A percentile compares a stretch with the other conserved stretches of the same genome.
Conservation (phyloP, 139 green algal species). For the Chlorella sp. region DNA sequence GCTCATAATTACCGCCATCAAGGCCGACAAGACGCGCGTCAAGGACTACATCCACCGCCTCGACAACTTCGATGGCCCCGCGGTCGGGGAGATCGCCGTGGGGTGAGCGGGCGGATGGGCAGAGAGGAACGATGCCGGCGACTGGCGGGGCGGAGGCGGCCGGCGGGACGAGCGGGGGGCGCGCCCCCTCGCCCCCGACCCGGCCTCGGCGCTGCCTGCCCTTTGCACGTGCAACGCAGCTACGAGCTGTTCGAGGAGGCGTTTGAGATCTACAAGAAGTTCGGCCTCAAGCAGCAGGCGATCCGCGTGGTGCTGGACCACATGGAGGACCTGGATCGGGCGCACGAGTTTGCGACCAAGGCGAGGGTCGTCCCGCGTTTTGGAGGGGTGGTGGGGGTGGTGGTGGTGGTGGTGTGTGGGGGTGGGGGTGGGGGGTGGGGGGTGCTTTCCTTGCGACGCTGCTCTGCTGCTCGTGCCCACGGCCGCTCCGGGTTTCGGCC, state of each 20-base stretch:
- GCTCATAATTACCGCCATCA: conserved; percentile 98
- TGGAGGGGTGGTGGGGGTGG: not conserved
- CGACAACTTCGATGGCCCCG: conserved; percentile 98
- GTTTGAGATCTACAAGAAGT: conserved; percentile 99
- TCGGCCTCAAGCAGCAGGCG: conserved; percentile 79
- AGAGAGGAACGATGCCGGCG: no score
- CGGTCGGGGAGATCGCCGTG: conserved; percentile 87
- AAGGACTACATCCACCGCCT: conserved; percentile 98
- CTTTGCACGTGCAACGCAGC: no score
- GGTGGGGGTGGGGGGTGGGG: no score
- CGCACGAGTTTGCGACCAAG: conserved; percentile 82
- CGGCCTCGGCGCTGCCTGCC: no score
- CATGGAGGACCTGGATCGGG: conserved; percentile 83
- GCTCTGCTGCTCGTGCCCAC: not conserved
- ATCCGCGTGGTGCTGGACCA: conserved; percentile 94
- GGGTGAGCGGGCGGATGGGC: no score
- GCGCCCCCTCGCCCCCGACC: no score
- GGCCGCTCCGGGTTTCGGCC: not conserved
- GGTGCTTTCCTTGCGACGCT: not conserved
- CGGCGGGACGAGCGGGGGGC: no score
- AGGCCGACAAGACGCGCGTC: conserved; percentile 71
- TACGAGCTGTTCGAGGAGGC: conserved; percentile 95
- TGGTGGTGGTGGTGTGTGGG: not conserved
- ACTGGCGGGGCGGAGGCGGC: no score
- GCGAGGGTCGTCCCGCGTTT: conserved; percentile 1